A percentile compares a stretch with the other conserved stretches of the same genome.
Evolutionary conservation across 192 early-diverging fungal genomes (phyloP).

Genomic region (Podila epigama): DNA sequence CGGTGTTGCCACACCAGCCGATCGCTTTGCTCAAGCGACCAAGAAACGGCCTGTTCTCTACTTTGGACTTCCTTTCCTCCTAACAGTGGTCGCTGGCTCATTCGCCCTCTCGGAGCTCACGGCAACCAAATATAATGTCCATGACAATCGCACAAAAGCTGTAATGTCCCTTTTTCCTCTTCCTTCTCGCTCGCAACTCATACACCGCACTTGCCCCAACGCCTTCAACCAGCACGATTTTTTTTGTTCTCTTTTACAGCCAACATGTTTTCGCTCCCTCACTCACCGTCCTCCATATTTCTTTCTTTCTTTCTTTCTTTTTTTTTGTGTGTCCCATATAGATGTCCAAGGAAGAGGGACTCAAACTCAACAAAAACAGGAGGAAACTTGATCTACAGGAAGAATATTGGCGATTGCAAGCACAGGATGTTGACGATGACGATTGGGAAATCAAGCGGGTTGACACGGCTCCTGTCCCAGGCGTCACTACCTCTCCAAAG

Average conservation of each 20-base stretch:
- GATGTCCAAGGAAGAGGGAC: constrained; percentile 63
- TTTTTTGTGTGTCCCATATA: constrained; percentile 5
- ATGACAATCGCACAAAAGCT: constrained; percentile 62
- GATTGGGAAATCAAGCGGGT: constrained; percentile 53
- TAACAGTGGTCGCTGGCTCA: constrained; percentile 73
- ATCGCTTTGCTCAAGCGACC: constrained; percentile 20
- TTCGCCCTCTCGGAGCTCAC: constrained; percentile 75
- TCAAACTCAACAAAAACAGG: constrained; percentile 60
- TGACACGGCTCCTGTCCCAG: constrained; percentile 10
- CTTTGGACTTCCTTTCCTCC: constrained; percentile 76
- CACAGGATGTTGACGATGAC: constrained; percentile 34
- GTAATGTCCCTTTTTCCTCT: constrained; percentile 25
- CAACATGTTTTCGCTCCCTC: no score
- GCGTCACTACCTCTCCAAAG: constrained; percentile 36
- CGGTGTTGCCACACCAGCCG: constrained; percentile 22
- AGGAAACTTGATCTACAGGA: constrained; percentile 73
- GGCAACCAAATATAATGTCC: constrained; percentile 80
- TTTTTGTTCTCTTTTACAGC: no score
- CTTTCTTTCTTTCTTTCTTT: neutral
- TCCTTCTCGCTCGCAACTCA: no score
- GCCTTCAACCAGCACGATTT: no score
- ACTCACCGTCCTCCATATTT: no score
- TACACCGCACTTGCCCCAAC: no score
- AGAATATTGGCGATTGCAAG: constrained; percentile 67
- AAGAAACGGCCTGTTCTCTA: constrained; percentile 62